phyloP scores from a whole-genome alignment of 1,139 yeast genomes.

The Blastobotrys persicus region DNA sequence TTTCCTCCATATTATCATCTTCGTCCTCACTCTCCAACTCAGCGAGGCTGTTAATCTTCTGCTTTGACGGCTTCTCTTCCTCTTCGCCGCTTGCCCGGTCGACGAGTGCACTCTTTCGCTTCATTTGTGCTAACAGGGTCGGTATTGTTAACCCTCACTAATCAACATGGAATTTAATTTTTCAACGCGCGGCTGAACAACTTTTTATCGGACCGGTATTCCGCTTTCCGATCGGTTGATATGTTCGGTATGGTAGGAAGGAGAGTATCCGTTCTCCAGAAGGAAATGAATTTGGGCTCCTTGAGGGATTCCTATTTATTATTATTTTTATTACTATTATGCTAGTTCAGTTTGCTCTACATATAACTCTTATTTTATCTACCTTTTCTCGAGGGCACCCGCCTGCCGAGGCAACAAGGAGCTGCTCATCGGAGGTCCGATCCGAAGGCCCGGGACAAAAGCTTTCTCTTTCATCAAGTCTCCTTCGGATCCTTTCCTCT shows the following conservation, averaged over 20 bases:
- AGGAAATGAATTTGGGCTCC: too few relatives aligned
- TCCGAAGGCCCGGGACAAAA: background rate
- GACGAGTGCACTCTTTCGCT: conserved; percentile 19
- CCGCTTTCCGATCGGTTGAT: background rate
- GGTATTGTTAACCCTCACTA: background rate
- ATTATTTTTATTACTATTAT: too few relatives aligned
- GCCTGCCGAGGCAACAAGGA: background rate
- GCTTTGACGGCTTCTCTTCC: conserved; percentile 11
- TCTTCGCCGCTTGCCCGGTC: conserved; percentile 10
- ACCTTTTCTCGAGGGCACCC: background rate
- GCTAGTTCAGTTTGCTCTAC: too few relatives aligned
- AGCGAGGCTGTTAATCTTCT: conserved; percentile 16
- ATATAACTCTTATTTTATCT: too few relatives aligned
- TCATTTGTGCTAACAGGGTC: conserved; percentile 13
- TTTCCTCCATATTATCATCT: conserved; percentile 12
- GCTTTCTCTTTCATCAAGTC: background rate
- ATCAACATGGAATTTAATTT: background rate
- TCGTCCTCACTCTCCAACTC: conserved; percentile 18
- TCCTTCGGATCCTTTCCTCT: background rate
- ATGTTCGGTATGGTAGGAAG: too few relatives aligned
- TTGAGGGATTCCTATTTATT: too few relatives aligned
- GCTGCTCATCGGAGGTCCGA: background rate
- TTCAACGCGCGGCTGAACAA: background rate
- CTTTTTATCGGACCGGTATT: background rate
- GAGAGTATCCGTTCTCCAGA: too few relatives aligned